phyloP scores from a whole-genome alignment of 306 rosid species.

The Vigna mungo region DNA sequence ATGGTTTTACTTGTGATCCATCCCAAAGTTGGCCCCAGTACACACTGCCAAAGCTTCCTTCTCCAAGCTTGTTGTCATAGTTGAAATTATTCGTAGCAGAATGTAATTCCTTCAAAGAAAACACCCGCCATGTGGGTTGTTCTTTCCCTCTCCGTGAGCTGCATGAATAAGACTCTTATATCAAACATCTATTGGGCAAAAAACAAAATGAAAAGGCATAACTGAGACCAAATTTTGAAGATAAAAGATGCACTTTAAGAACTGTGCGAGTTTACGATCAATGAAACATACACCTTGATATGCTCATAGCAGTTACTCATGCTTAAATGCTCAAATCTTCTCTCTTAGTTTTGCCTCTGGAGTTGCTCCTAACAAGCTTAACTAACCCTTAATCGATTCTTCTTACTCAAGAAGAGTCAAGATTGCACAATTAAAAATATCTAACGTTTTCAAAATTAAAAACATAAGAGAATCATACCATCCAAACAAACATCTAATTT shows the following conservation, averaged over 20 bases:
- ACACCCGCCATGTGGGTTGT: slow-evolving; percentile 78
- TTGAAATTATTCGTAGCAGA: slow-evolving; percentile 89
- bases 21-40: slow-evolving; percentile 99
- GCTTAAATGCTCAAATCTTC: slow-evolving; percentile 2
- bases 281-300: slow-evolving; percentile 4
- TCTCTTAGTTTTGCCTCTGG: background rate
- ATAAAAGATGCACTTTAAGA: slow-evolving; percentile 4
- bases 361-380: slow-evolving; percentile 7
- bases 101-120: slow-evolving; percentile 84
- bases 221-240: slow-evolving; percentile 7
- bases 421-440: background rate
- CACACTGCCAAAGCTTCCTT: slow-evolving; percentile 91
- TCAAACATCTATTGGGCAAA: slow-evolving; percentile 23
- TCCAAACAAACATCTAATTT: background rate
- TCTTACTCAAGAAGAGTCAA: slow-evolving; percentile 29
- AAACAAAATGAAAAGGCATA: background rate
- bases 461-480: slow-evolving; percentile 2
- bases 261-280: background rate
- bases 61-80: slow-evolving; percentile 94
- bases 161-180: slow-evolving; percentile 41
- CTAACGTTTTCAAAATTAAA: slow-evolving; percentile 6
- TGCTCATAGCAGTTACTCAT: slow-evolving; percentile 7
- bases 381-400: background rate
- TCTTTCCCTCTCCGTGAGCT: slow-evolving; percentile 70
- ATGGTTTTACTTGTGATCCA: slow-evolving; percentile 74